Base-by-base conservation (phyloP, 345 rosid species). In the Boechera stricta region DNA sequence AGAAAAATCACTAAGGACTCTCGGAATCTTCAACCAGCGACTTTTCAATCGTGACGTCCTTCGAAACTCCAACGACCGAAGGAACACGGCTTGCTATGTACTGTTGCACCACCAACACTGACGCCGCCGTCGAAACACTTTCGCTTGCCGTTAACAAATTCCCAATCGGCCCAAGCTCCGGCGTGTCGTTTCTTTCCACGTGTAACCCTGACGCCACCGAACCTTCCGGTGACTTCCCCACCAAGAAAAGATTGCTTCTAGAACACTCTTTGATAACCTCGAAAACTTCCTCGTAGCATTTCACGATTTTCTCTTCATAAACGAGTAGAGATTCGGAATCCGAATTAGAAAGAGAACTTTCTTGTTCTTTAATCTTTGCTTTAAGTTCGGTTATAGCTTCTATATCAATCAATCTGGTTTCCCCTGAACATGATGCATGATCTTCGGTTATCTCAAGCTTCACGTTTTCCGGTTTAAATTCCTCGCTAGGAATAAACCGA, bases 21-120 rank as follows among this genome's bases (percentile, higher is more conserved):
- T 53, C 65, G 1, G 33, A 31, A 42, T 73, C 74, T 24, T 53
- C 44, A 60, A 65, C 60, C 35, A 64, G 42, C 56, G 74, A 39
- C 32, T 9, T 68, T 64, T 57, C 72, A 7, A 3, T 79, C 21
- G 58, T 53, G 54, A 58, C 53, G 62, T 26, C 67, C 31, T 36
- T 28, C 6, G 59, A 28, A n/a, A 62, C 6, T 42, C 51, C 28
- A 0, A 53, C 41, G 1, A 26, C 28, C 35, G 33, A 8, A 45
- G 77, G 49, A 33, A 45, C 32, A 54, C 11, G 59, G 15, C 62
- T 67, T 6, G 76, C 66, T 15, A 7, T 39, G 48, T 87, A 86
- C 49, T 82, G 91, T 73, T 89, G 86, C 53, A 87, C 77, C 47
- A 89, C 85, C 68, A 86, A 77, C 11, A 86, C 87, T 2, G 94